These are phyloP conservation scores for Yarrowia galli DNA, from an alignment of 1,139 yeast species.

Conservation along the genomic window DNA sequence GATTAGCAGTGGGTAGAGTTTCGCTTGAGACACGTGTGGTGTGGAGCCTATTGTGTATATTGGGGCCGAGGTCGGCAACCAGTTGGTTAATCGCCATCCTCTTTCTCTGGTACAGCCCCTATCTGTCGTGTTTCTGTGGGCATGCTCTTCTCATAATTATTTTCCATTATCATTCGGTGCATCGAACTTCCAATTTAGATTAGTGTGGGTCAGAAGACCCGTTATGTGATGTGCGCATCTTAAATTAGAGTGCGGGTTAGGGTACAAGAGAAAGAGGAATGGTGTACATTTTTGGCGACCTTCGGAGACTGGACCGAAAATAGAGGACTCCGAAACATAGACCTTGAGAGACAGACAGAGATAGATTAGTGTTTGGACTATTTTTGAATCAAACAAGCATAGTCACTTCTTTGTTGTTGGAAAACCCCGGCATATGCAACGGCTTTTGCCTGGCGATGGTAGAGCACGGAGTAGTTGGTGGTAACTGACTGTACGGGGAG, in stretches of 20 bases:
- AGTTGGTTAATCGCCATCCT: no score
- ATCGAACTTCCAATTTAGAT: slow-evolving; percentile 35
- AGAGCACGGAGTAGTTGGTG: no score
- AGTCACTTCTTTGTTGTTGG: not conserved
- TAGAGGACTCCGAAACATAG: not conserved
- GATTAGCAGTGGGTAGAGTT: slow-evolving; percentile 5
- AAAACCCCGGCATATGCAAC: not conserved
- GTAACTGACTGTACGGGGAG: no score
- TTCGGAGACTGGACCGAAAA: slow-evolving; percentile 5
- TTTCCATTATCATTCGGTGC: slow-evolving; percentile 18
- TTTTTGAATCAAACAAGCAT: not conserved
- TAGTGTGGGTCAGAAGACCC: slow-evolving; percentile 31
- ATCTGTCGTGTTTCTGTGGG: no score
- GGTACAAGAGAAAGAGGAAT: no score
- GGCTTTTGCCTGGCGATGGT: slow-evolving; percentile 1
- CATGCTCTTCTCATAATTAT: not conserved
- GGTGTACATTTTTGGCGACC: slow-evolving; percentile 10
- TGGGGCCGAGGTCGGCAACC: no score
- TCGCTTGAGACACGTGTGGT: not conserved
- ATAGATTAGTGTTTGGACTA: not conserved
- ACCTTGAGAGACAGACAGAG: not conserved
- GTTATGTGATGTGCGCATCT: slow-evolving; percentile 27
- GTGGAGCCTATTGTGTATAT: not conserved
- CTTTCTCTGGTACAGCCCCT: no score
- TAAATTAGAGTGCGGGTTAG: slow-evolving; percentile 17